Evolutionary conservation across 768 basidiomycete species (phyloP).

Genomic region (Panellus pusillus): DNA sequence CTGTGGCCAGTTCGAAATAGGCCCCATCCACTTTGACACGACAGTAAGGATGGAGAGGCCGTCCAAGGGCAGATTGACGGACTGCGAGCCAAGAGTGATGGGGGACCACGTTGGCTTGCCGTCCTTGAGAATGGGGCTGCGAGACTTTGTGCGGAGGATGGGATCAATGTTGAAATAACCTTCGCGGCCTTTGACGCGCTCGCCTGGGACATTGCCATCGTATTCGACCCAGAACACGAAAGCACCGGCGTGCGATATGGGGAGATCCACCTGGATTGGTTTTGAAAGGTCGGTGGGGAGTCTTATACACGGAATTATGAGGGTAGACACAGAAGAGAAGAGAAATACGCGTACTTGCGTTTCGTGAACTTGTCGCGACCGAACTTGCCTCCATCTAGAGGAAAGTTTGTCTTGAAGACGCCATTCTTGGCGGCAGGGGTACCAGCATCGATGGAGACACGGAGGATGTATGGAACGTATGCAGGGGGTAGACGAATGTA

Average conservation of each 20-base stretch:
- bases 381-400: slow-evolving; percentile 88
- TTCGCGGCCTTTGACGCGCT: slow-evolving; percentile 77
- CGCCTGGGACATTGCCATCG: slow-evolving; percentile 56
- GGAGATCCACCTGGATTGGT: slow-evolving; percentile 90
- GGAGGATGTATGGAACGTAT: slow-evolving; percentile 81
- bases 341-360: slow-evolving; percentile 58
- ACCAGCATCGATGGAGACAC: slow-evolving; percentile 90
- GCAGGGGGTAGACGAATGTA: slow-evolving; percentile 97
- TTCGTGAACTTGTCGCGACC: slow-evolving; percentile 72
- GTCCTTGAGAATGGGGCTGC: slow-evolving; percentile 69
- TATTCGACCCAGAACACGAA: slow-evolving; percentile 97
- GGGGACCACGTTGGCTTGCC: slow-evolving; percentile 51
- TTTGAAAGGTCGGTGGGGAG: slow-evolving; percentile 86
- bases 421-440: slow-evolving; percentile 90
- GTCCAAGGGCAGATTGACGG: slow-evolving; percentile 77
- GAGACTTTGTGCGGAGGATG: slow-evolving; percentile 70
- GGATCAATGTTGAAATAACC: slow-evolving; percentile 98
- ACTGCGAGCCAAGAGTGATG: slow-evolving; percentile 51
- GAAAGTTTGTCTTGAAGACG: slow-evolving; percentile 95
- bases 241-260: slow-evolving; percentile 95
- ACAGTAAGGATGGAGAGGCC: slow-evolving; percentile 87
- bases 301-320: slow-evolving; percentile 38
- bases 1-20: slow-evolving; percentile 69
- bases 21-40: slow-evolving; percentile 98
- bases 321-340: slow-evolving; percentile 21